Conservation (phyloP, 2,329 filamentous ascomycete genomes). For the Neofusicoccum laricinum region DNA sequence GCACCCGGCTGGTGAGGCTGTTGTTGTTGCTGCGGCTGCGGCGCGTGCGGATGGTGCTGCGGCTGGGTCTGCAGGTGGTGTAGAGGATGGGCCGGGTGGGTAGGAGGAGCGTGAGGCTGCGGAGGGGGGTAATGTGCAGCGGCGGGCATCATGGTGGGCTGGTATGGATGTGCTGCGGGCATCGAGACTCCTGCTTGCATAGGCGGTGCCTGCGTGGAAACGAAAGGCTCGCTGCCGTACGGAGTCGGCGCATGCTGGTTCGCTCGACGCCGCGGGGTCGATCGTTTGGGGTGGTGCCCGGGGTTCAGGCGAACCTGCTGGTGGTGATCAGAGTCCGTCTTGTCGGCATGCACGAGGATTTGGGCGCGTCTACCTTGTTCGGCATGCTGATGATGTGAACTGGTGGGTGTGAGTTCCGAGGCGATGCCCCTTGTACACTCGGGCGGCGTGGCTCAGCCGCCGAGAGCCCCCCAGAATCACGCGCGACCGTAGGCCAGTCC, state of each 20-base stretch:
- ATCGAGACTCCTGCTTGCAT: conserved; percentile 14
- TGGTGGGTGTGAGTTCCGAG: background rate
- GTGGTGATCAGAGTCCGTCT: conserved; percentile 8
- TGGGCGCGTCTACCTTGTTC: conserved; percentile 2
- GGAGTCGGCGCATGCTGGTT: conserved; percentile 13
- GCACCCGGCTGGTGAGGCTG: background rate
- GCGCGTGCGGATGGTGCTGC: conserved; percentile 2
- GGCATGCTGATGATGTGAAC: conserved; percentile 1
- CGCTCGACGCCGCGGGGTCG: conserved; percentile 13
- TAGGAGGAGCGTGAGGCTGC: conserved; percentile 5
- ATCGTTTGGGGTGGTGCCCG: conserved; percentile 14
- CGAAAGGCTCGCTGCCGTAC: conserved; percentile 15
- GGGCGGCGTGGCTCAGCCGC: background rate
- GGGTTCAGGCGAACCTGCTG: conserved; percentile 14
- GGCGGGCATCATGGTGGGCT: conserved; percentile 16
- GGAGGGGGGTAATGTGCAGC: conserved; percentile 7
- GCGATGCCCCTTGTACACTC: conserved; percentile 8
- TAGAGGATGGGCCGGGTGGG: conserved; percentile 5
- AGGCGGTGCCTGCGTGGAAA: conserved; percentile 14
- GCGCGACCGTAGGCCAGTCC: background rate
- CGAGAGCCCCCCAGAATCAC: conserved; percentile 6
- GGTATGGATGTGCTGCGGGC: conserved; percentile 15
- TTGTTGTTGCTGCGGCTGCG: conserved; percentile 1
- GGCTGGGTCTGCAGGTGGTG: conserved; percentile 9
- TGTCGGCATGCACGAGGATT: background rate